These are phyloP conservation scores for Simmondsia chinensis DNA, from an alignment of 148 eudicot genomes.

Conservation along the genomic window DNA sequence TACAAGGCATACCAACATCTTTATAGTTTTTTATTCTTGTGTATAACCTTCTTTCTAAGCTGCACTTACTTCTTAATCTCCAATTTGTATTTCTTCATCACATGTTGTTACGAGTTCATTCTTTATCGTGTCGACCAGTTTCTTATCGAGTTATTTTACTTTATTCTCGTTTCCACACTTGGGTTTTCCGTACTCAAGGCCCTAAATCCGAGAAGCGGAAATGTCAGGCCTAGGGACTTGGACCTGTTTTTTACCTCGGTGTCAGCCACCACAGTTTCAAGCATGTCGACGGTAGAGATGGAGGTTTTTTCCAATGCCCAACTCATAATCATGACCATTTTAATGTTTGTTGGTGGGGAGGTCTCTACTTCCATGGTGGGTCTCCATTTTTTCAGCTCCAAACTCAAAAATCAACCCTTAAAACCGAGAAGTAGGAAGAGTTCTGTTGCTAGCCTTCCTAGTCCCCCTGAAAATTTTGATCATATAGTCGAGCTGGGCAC, in stretches of 20 bases:
- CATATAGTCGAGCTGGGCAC: conserved; percentile 9
- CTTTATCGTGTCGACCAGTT: conserved; percentile 16
- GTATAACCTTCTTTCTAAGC: too few relatives aligned
- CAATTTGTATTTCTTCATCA: not conserved
- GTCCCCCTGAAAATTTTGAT: conserved; percentile 1
- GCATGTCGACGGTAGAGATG: conserved; percentile 70
- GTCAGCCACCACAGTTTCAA: conserved; percentile 46
- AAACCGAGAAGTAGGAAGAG: conserved; percentile 9
- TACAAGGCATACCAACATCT: conserved; percentile 3
- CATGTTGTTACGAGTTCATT: conserved; percentile 1
- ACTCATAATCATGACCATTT: conserved; percentile 36
- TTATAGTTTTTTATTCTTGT: conserved; percentile 1
- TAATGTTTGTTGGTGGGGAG: conserved; percentile 69
- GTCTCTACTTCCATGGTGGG: conserved; percentile 51
- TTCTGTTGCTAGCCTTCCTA: conserved; percentile 4
- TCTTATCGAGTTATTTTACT: conserved; percentile 27
- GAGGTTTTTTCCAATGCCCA: conserved; percentile 59
- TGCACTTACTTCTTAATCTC: not conserved
- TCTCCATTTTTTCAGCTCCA: conserved; percentile 23
- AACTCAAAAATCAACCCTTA: conserved; percentile 3
- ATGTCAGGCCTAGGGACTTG: conserved; percentile 10
- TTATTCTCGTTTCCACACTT: conserved; percentile 15
- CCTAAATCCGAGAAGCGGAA: conserved; percentile 16
- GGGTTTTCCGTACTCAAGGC: conserved; percentile 19
- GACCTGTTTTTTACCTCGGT: conserved; percentile 56